Conservation (phyloP, 306 rosid species). For the Acacia melanoxylon region DNA sequence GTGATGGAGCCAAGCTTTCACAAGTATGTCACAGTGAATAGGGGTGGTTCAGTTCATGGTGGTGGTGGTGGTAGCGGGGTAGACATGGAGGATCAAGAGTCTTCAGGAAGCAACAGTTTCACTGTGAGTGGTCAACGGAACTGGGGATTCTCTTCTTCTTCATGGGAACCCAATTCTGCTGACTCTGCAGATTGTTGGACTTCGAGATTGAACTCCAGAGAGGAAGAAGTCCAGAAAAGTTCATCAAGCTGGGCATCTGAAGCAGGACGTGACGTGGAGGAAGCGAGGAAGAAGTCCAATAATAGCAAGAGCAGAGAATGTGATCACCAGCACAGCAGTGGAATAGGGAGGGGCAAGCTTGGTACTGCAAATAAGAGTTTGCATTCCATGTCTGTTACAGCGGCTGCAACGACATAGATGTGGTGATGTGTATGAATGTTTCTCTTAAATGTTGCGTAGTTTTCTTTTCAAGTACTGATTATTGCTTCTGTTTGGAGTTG, state of each 20-base stretch:
- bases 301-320: conserved; percentile 50
- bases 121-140: conserved; percentile 54
- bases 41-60: conserved; percentile 59
- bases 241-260: conserved; percentile 24
- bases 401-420: conserved; percentile 52
- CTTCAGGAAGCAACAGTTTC: conserved; percentile 89
- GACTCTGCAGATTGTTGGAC: conserved; percentile 75
- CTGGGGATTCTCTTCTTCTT: conserved; percentile 55
- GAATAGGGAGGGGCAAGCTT: conserved; percentile 79
- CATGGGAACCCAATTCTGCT: conserved; percentile 88
- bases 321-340: conserved; percentile 57
- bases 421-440: conserved; percentile 17
- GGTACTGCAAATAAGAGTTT: conserved; percentile 43
- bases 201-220: conserved; percentile 53
- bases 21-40: conserved; percentile 83
- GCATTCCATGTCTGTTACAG: conserved; percentile 41
- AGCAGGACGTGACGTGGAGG: conserved; percentile 25
- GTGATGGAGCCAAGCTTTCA: conserved; percentile 90
- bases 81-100: conserved; percentile 85
- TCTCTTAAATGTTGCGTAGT: neutral
- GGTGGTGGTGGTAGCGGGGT: conserved; percentile 37
- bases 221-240: conserved; percentile 44
- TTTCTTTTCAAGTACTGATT: conserved; percentile 21
- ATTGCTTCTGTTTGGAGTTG: conserved; percentile 53
- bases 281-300: conserved; percentile 35